Evolutionary conservation across 1,139 yeast genomes (phyloP).

Genomic region (Debaryomyces nepalensis): DNA sequence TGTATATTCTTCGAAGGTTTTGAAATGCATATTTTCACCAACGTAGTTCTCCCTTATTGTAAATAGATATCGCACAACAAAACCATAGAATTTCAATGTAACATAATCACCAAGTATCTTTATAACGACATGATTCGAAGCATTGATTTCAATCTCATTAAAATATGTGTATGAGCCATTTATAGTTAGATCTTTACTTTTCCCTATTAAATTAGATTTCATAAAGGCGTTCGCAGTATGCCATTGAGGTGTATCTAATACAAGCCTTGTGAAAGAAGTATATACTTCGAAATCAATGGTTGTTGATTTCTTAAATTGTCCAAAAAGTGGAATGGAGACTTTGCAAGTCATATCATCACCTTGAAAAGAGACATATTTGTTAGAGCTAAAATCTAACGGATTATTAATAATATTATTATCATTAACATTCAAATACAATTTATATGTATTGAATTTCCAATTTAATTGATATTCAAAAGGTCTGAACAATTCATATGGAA

Average conservation of each 20-base stretch:
- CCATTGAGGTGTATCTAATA: constrained; percentile 87
- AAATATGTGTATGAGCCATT: constrained; percentile 70
- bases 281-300: constrained; percentile 55
- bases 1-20: constrained; percentile 81
- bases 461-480: constrained; percentile 66
- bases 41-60: constrained; percentile 86
- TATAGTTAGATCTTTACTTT: constrained; percentile 62
- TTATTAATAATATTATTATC: constrained; percentile 87
- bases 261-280: constrained; percentile 66
- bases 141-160: constrained; percentile 61
- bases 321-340: constrained; percentile 62
- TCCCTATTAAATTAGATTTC: constrained; percentile 63
- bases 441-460: constrained; percentile 64
- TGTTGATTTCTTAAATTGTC: constrained; percentile 60
- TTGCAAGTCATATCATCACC: constrained; percentile 61
- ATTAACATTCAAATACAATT: constrained; percentile 75
- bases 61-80: constrained; percentile 73
- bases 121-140: constrained; percentile 71
- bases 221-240: constrained; percentile 79
- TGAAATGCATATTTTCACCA: constrained; percentile 83
- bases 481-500: constrained; percentile 74
- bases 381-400: constrained; percentile 82
- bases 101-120: constrained; percentile 69
- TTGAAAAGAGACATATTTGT: constrained; percentile 72
- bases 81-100: constrained; percentile 77